A percentile compares a stretch with the other conserved stretches of the same genome.
phyloP scores from a whole-genome alignment of 805 yeast genomes.

The Brettanomyces custersianus region DNA sequence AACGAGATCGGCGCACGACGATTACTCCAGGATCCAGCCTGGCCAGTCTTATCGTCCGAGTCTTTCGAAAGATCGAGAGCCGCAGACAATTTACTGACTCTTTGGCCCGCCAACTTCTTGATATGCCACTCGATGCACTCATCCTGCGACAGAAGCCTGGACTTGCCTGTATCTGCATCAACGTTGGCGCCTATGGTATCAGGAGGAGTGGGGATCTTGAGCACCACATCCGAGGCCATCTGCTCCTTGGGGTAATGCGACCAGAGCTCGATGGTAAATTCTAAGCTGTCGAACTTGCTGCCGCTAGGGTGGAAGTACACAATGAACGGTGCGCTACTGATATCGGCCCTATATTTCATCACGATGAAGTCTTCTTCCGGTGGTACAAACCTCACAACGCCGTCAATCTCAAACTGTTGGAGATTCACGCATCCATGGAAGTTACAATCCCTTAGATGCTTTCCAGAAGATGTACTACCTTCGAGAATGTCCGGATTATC shows the following conservation, averaged over 20 bases:
- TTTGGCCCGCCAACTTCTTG: conserved; percentile 4
- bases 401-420: conserved; percentile 54
- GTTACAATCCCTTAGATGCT: conserved; percentile 58
- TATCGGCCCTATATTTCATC: conserved; percentile 60
- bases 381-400: conserved; percentile 65
- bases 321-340: conserved; percentile 62
- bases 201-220: conserved; percentile 65
- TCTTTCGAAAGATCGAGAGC: conserved; percentile 5
- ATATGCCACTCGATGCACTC: conserved; percentile 2
- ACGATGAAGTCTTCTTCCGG: conserved; percentile 86
- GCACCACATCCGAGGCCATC: conserved; percentile 52
- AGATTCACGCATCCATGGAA: conserved; percentile 83
- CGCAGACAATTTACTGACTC: conserved; percentile 1
- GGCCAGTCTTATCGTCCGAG: conserved; percentile 10
- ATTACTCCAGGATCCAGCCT: conserved; percentile 43
- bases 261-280: conserved; percentile 50
- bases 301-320: conserved; percentile 46
- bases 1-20: conserved; percentile 72
- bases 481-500: not conserved
- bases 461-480: not conserved
- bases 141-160: conserved; percentile 9
- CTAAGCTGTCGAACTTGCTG: conserved; percentile 36
- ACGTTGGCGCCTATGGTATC: conserved; percentile 31
- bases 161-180: conserved; percentile 23
- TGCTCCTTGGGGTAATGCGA: conserved; percentile 52